Base-by-base conservation (phyloP, 345 rosid genomes). In the Luvunga scandens region DNA sequence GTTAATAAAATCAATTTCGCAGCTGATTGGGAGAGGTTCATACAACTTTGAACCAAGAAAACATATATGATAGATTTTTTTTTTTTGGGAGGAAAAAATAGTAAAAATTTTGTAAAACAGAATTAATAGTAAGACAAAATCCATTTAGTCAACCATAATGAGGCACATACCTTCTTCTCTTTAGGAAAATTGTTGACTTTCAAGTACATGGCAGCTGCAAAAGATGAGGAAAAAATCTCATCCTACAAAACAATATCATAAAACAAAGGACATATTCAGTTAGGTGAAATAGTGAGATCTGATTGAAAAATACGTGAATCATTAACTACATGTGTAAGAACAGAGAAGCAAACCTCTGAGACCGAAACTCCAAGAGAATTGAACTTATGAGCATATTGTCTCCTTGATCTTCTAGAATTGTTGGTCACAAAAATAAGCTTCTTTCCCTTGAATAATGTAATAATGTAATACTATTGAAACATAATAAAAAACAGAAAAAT, bases 121-220 rank as follows among this genome's bases (percentile, higher is more conserved):
- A 66, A 70, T 27, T 19, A 16, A 50, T 24, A 70, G 33, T 5
- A 36, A 19, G 14, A 53, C 10, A 7, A 53, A 30, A 31, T 13
- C 55, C 18, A 68, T 22, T 68, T 69, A 7, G 22, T 69, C 30
- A 53, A 22, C 16, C 34, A 19, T 50, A 50, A 63, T 18, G 18
- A 1, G 66, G 45, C 42, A 19, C 76, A 21, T 22, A 95, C 98
- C 98, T 92, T 95, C 85, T 91, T 93, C 65, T 92, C 84, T 38
- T 66, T 81, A 14, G 97, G 95, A 72, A 95, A 95, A 48, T 90
- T 81, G 79, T 89, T 91, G 76, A 89, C 80, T 71, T 93, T 95
- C 84, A 95, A 86, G 84, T 87, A 92, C 98, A 92, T 93, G 57
- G 97, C 98, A 13, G 97, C 96, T 1, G 97, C 97, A 69, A 92